Base-by-base conservation (phyloP, 2,329 filamentous ascomycete species). In the Diplocarpon rosae region DNA sequence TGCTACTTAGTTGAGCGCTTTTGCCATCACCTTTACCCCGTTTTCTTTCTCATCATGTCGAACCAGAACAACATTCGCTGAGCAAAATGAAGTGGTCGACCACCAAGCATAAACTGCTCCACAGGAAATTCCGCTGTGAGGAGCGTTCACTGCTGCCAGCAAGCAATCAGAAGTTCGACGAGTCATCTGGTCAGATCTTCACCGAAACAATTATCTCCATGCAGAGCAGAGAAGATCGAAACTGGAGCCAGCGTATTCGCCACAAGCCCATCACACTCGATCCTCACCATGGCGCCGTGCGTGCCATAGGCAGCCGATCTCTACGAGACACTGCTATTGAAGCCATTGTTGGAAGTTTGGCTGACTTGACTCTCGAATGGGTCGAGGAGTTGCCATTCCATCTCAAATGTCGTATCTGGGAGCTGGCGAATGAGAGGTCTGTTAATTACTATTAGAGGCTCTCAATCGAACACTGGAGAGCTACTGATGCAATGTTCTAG, bases 131-230 rank as follows among this genome's bases (percentile, higher is more conserved):
- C 17, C 32, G 14, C 20, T 7, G 15, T 17, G 24, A 5, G 17
- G 9, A 29, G 3, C 32, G 20, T 2, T 12, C 27, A 1, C 15
- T 14, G 10, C 27, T 30, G n/a, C 37, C 37, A 36, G 32, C 30
- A 12, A 13, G 14, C 16, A 5, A 28, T 15, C 20, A 39, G 11
- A 58, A 51, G 38, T 57, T 53, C 29, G 57, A 61, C 39, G 45
- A 52, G 27, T 29, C 42, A n/a, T 53, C 59, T 8, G 59, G 59
- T 3, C 58, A 58, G 39, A 42, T 59, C 2, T 61, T 51, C 35
- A 52, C 46, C 8, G 59, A 61, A 46, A 52, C 38, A 12, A 54
- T 45, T 35, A 39, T 46, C 20, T 15, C 49, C 11, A 48, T 55
- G 13, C 44, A 50, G 17, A 45, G 31, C 20, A 34, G 34, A 7